Base-by-base conservation (phyloP, 805 yeast species). In the Torulaspora gathmanii region DNA sequence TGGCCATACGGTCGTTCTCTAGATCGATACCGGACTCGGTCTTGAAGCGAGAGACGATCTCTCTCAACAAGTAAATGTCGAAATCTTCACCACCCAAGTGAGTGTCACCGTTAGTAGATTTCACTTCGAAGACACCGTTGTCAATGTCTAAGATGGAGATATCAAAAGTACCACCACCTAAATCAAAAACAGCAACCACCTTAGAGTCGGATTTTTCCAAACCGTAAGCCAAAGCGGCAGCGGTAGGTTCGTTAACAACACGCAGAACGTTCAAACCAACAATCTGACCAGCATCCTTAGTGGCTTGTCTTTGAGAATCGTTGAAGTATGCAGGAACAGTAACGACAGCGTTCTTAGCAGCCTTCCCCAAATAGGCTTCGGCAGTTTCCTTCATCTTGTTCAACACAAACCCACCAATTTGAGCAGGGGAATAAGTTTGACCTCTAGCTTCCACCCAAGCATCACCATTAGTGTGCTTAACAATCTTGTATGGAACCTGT, bases 131-230 rank as follows among this genome's bases (percentile, higher is more conserved):
- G 57, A 89, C 97, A 78, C 97, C 97, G 67, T 89, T 88, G 74
- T 90, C 96, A 62, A 89, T 90, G 77, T 90, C 97, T 67, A 89
- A 79, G 68, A 89, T 86, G 60, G 97, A 89, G 72, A 89, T 84
- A 84, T 89, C 97, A 69, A 89, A 89, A 63, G 97, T 89, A 82
- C 97, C 97, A 71, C 97, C 97, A 82, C 97, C 97, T 65, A 89
- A 79, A 74, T 89, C 97, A 75, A 90, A 89, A 56, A 89, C 97
- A 52, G 97, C 97, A 60, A 89, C 95, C 52, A 85, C 84, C 72
- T 82, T 83, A 64, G 82, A 77, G 58, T 78, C 82, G 31, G 71
- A 60, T 75, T 84, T 85, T 74, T 88, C 96, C 63, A 88, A 76
- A 74, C 96, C 96, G 71, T 88, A 88, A 54, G 96, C 96, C 63